Base-by-base conservation (phyloP, 192 early-diverging fungal genomes). In the Mortierella alpina region DNA sequence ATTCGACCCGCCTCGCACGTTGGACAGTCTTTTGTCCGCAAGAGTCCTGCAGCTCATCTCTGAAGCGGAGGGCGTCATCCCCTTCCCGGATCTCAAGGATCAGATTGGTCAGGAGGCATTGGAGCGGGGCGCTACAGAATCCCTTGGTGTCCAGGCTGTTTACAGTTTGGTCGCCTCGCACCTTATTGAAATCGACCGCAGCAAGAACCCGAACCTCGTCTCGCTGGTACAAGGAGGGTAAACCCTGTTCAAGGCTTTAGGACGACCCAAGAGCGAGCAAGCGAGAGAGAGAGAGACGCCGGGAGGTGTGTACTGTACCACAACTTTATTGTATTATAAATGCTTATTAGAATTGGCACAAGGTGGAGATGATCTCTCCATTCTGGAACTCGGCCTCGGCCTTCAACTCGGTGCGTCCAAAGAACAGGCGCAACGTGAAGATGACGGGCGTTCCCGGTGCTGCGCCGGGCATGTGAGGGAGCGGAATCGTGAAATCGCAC, bases 311-410 rank as follows among this genome's bases (percentile, higher is more conserved):
- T 31, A 31, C 31, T 31, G 31, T 31, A 31, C 31, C 31, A 31
- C 31, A 31, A 31, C 31, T 31, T 57, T 57, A 10, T 57, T 23
- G 55, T 57, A 10, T 57, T 57, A 15, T 51, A 51, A 51, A 65
- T 65, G 48, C n/a, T 69, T 78, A 72, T 61, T 79, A 52, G 69
- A 79, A 79, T 59, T 79, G 76, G 64, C 76, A 79, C 7, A 79
- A 58, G 31, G 76, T 79, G 2, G 76, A 79, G 23, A 79, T 72
- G 23, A 79, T 40, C 53, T 72, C 76, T 60, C 76, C 76, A 1
- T 12, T 49, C 69, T 79, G 76, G 69, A 79, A 79, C 69, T 79
- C 76, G 18, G 76, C 76, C 51, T 79, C 76, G 42, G 76, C 76
- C 58, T 72, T 79, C 51, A 79, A 49, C 51, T 79, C 76, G 7